phyloP scores from a whole-genome alignment of 1,284 basidiomycete species.

The Malassezia caprae region DNA sequence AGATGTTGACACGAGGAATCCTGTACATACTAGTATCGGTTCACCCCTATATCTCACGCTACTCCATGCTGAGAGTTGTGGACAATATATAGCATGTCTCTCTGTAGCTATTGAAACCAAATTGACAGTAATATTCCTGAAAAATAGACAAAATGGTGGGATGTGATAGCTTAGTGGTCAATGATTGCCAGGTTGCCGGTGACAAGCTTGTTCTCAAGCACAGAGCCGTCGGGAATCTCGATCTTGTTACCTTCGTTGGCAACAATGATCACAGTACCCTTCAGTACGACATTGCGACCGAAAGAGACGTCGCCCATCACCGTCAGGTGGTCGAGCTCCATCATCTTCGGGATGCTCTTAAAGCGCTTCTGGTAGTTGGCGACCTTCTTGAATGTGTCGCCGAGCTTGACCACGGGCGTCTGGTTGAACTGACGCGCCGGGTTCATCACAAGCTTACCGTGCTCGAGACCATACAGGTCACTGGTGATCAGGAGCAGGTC shows the following conservation, averaged over 20 bases:
- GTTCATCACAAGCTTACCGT: slow-evolving; percentile 81
- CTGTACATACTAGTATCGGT: neutral
- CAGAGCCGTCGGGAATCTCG: slow-evolving; percentile 86
- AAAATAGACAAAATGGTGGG: neutral
- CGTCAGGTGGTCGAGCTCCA: slow-evolving; percentile 87
- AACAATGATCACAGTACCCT: slow-evolving; percentile 56
- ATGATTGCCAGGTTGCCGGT: slow-evolving; percentile 48
- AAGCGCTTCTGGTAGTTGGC: slow-evolving; percentile 93
- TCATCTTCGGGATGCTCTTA: slow-evolving; percentile 79
- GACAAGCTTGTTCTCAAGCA: slow-evolving; percentile 70
- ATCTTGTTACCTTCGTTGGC: slow-evolving; percentile 90
- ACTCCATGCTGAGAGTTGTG: neutral
- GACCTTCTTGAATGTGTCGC: slow-evolving; percentile 69
- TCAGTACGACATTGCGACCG: slow-evolving; percentile 71
- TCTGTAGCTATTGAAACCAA: neutral
- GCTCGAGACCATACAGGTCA: slow-evolving; percentile 87
- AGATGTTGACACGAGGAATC: neutral
- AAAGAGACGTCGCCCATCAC: slow-evolving; percentile 94
- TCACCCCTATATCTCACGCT: neutral
- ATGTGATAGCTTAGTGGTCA: slow-evolving; percentile 37
- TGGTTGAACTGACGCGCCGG: slow-evolving; percentile 57
- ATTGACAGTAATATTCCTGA: neutral
- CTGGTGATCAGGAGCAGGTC: slow-evolving; percentile 83
- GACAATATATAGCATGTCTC: neutral
- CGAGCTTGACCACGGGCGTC: slow-evolving; percentile 94